These are phyloP conservation scores for Coprinopsis marcescibilis DNA, from an alignment of 768 basidiomycete species.

Conservation along the genomic window DNA sequence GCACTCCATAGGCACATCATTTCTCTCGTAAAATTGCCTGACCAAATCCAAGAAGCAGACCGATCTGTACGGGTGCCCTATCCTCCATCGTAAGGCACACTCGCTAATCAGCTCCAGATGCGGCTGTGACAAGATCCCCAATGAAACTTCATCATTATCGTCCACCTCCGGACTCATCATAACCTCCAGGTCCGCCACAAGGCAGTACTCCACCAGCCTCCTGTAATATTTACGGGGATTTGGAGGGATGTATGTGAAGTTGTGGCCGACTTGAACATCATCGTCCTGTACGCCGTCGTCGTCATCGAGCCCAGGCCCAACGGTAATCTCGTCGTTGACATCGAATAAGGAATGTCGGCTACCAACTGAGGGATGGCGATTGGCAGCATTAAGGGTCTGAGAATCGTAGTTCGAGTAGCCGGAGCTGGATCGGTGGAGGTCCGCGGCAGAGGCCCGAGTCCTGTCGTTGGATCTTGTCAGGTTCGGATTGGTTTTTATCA, in stretches of 20 bases:
- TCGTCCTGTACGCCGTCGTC: slow-evolving; percentile 55
- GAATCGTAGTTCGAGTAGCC: slow-evolving; percentile 20
- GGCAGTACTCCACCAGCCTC: slow-evolving; percentile 75
- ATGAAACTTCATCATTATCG: slow-evolving; percentile 90
- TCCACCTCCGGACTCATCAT: slow-evolving; percentile 91
- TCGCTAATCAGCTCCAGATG: slow-evolving; percentile 85
- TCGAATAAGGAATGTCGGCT: slow-evolving; percentile 59
- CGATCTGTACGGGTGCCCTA: slow-evolving; percentile 71
- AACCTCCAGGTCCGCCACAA: slow-evolving; percentile 79
- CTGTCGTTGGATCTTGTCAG: slow-evolving; percentile 76
- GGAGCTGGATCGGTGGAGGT: slow-evolving; percentile 6
- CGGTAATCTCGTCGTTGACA: slow-evolving; percentile 23
- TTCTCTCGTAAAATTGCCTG: slow-evolving; percentile 79
- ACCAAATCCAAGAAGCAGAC: slow-evolving; percentile 83
- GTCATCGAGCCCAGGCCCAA: too few species aligned
- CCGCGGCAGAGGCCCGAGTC: slow-evolving; percentile 14
- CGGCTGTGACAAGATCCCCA: slow-evolving; percentile 77
- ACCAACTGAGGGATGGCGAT: slow-evolving; percentile 44
- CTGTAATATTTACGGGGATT: slow-evolving; percentile 84
- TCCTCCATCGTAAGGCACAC: slow-evolving; percentile 86
- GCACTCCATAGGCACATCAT: slow-evolving; percentile 91
- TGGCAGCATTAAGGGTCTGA: slow-evolving; percentile 9
- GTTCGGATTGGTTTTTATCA: slow-evolving; percentile 83
- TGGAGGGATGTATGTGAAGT: slow-evolving; percentile 88
- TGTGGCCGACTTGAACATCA: slow-evolving; percentile 63